Conservation (phyloP, 495 filamentous ascomycete genomes). For the Neurospora sp. region DNA sequence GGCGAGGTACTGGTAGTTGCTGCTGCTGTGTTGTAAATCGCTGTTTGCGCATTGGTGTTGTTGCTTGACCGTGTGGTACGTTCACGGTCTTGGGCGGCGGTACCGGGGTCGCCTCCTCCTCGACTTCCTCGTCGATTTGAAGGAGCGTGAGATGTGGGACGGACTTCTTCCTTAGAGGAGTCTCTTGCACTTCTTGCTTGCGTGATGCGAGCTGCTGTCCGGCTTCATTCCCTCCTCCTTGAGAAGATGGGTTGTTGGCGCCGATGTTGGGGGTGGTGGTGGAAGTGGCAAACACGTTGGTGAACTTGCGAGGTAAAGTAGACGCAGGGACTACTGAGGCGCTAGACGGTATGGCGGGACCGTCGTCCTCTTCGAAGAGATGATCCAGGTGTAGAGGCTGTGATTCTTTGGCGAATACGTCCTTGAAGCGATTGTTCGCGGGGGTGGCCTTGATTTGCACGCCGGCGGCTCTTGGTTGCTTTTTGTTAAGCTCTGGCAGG, state of each 20-base stretch:
- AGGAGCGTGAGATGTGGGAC: background rate
- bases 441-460: conserved; percentile 75
- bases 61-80: background rate
- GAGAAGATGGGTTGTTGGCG: background rate
- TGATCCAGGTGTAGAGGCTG: background rate
- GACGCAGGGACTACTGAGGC: conserved; percentile 26
- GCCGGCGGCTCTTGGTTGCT: conserved; percentile 47
- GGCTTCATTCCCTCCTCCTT: background rate
- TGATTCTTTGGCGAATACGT: conserved; percentile 25
- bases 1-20: background rate
- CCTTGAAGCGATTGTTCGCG: conserved; percentile 43
- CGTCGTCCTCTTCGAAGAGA: conserved; percentile 9
- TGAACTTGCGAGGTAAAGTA: conserved; percentile 26
- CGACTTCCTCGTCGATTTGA: background rate
- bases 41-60: background rate
- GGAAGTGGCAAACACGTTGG: conserved; percentile 9
- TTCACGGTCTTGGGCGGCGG: background rate
- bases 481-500: conserved; percentile 48
- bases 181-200: background rate
- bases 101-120: background rate
- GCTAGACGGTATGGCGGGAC: conserved; percentile 14
- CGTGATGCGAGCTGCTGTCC: background rate
- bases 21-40: background rate
- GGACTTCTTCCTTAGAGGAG: background rate
- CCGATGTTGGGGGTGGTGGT: background rate